Conservation (phyloP, 768 basidiomycete genomes). For the Pleurotus salmoneostramineus region DNA sequence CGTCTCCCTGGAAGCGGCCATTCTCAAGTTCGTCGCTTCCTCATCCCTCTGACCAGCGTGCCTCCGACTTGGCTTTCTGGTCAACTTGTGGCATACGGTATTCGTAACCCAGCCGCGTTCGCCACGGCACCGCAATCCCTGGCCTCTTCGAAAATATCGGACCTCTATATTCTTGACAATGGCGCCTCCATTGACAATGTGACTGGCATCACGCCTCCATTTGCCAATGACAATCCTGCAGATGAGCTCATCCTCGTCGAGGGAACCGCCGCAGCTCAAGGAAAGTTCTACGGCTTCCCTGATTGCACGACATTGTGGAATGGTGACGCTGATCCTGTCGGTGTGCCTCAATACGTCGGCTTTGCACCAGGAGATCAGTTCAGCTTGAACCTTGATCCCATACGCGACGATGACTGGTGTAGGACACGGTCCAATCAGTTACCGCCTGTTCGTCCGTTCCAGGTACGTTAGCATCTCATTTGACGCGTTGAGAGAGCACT, state of each 20-base stretch:
- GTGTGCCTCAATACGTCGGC: conserved; percentile 30
- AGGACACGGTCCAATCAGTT: conserved; percentile 26
- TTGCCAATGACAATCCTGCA: conserved; percentile 43
- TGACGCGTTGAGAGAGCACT: background rate
- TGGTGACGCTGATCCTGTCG: conserved; percentile 33
- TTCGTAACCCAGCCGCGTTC: conserved; percentile 41
- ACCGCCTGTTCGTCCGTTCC: conserved; percentile 35
- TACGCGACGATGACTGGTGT: conserved; percentile 30
- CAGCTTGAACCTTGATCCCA: conserved; percentile 29
- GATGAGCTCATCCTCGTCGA: conserved; percentile 32
- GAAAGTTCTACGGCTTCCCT: conserved; percentile 34
- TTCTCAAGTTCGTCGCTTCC: conserved; percentile 34
- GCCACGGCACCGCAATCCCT: conserved; percentile 23
- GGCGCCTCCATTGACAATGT: conserved; percentile 39
- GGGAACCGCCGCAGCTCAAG: conserved; percentile 9
- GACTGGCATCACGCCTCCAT: conserved; percentile 30
- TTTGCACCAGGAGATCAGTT: conserved; percentile 31
- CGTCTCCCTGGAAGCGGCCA: conserved; percentile 37
- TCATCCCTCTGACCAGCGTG: conserved; percentile 12
- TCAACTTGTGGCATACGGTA: conserved; percentile 34
- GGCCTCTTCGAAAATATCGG: background rate
- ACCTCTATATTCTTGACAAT: conserved; percentile 37
- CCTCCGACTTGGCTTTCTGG: conserved; percentile 26
- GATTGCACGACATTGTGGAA: conserved; percentile 43
- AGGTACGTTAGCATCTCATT: conserved; percentile 19